Base-by-base conservation (phyloP, 2,329 filamentous ascomycete genomes). In the Orbilia javanica region DNA sequence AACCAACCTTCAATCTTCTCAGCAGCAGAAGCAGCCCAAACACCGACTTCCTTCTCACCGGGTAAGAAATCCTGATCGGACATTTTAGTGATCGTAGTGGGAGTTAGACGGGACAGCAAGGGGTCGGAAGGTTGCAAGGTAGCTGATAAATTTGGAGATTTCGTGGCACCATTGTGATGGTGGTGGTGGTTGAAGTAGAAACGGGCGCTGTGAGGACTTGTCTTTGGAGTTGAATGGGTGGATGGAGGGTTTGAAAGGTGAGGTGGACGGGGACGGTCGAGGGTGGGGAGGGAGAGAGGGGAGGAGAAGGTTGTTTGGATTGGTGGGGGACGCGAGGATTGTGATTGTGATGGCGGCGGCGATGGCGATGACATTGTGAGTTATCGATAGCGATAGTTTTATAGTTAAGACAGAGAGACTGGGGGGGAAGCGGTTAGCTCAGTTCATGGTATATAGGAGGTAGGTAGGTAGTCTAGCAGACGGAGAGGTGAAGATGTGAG, bases 1-100 rank as follows among this genome's bases (percentile, higher is more conserved):
- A 92, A 86, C 92, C 93, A 96, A 82, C 89, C 87, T 83, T 91
- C 88, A 79, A 96, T 89, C 79, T 88, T 90, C 81, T 91, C 89
- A 11, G 91, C 91, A 15, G 91, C 90, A 78, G 90, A 84, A 48
- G 92, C 92, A 50, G 92, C 90, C 79, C 89, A 88, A 81, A 91
- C 86, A 48, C 90, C 92, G 83, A 95, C 90, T 15, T 91, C 90
- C 81, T 91, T 89, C 84, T 95, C 91, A n/a, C 79, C 80, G 6
- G 80, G 64, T 4, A 79, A 52, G 34, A 82, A 82, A n/a, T 79
- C 80, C 13, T 80, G 79, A 29, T 80, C 76, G 8, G 80, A 74
- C 62, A 81, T 79, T 29, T 79, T 77, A 15, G 70, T 53, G 22
- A 82, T 81, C 1, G 81, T 81, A 1, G 55, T 60, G 8, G 81